Percentiles rank a stretch among this genome's conserved stretches.
These are phyloP conservation scores for Hymenoscyphus linearis DNA, from an alignment of 2,329 filamentous ascomycete genomes.

Conservation along the genomic window DNA sequence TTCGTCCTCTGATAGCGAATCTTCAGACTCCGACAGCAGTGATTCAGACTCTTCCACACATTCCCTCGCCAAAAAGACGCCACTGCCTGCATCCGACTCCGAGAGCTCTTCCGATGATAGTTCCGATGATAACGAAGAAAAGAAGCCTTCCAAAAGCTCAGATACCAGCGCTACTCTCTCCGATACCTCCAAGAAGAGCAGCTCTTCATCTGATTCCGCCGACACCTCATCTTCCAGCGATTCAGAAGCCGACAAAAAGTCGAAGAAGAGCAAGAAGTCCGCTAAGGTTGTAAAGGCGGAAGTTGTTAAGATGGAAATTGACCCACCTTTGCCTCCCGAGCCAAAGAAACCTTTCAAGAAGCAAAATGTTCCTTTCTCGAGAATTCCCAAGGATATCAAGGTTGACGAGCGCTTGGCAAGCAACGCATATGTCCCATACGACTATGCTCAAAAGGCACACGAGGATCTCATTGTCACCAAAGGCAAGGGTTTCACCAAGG, in stretches of 20 bases:
- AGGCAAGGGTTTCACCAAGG: constrained; percentile 97
- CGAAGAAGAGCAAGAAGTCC: constrained; percentile 5
- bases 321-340: constrained; percentile 32
- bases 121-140: constrained; percentile 40
- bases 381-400: constrained; percentile 62
- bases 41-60: constrained; percentile 26
- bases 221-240: constrained; percentile 23
- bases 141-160: constrained; percentile 32
- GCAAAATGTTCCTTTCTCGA: constrained; percentile 68
- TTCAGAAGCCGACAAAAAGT: constrained; percentile 17
- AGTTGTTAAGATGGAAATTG: constrained; percentile 30
- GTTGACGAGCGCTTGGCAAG: constrained; percentile 67
- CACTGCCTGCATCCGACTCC: constrained; percentile 27
- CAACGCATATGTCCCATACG: constrained; percentile 78
- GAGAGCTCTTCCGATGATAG: constrained; percentile 36
- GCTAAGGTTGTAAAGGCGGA: constrained; percentile 4
- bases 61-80: constrained; percentile 27
- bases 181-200: constrained; percentile 25
- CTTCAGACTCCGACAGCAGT: constrained; percentile 26
- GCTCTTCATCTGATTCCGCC: constrained; percentile 22
- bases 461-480: constrained; percentile 84
- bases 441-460: constrained; percentile 84
- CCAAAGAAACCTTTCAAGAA: constrained; percentile 37
- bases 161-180: constrained; percentile 32
- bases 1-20: constrained; percentile 25